Conservation (phyloP, 805 yeast genomes). For the Wickerhamomyces pijperi region DNA sequence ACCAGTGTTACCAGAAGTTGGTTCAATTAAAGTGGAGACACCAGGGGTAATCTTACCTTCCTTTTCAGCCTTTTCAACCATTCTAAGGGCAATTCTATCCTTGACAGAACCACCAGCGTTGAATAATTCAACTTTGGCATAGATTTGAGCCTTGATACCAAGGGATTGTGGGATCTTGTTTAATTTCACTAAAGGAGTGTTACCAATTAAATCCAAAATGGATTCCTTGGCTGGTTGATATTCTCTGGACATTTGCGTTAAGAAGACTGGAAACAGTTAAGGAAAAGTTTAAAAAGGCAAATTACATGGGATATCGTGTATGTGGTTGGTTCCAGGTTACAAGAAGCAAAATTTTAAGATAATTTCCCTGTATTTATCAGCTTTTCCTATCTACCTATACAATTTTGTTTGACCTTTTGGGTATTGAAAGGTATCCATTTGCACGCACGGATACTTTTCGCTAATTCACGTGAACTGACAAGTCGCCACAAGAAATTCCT, state of each 20-base stretch:
- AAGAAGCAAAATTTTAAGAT: too few species aligned
- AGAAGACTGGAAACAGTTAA: too few species aligned
- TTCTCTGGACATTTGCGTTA: neutral
- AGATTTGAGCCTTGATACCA: constrained; percentile 61
- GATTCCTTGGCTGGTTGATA: constrained; percentile 3
- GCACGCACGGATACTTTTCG: neutral
- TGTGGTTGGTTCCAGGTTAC: neutral
- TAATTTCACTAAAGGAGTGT: constrained; percentile 70
- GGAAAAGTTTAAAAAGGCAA: too few species aligned
- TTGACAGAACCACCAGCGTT: constrained; percentile 88
- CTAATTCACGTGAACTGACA: neutral
- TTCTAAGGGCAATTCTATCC: constrained; percentile 78
- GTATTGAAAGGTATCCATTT: neutral
- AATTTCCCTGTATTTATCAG: too few species aligned
- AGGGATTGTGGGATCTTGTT: constrained; percentile 67
- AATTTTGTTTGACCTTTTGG: too few species aligned
- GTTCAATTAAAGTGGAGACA: constrained; percentile 76
- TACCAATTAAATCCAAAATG: constrained; percentile 70
- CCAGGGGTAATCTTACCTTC: constrained; percentile 77
- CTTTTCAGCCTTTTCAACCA: constrained; percentile 79
- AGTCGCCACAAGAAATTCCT: neutral
- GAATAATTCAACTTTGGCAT: constrained; percentile 72
- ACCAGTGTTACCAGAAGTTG: constrained; percentile 88
- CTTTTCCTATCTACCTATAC: too few species aligned
- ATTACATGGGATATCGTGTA: neutral